Conservation (phyloP, 2,329 filamentous ascomycete genomes). For the Penicillium sp. region DNA sequence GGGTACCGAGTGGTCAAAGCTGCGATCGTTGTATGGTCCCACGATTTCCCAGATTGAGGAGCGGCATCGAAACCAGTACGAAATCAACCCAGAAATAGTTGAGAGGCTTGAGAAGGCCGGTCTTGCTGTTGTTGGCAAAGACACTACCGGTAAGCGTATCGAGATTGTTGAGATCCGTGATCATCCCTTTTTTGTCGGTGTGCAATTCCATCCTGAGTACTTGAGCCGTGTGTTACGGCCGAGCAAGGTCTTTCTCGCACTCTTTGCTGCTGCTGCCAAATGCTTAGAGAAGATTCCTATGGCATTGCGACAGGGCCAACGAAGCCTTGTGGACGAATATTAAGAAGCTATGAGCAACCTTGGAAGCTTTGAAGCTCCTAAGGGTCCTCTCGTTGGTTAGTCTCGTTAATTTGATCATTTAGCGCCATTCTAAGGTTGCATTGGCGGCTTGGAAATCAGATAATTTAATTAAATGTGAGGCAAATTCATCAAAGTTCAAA, state of each 20-base stretch:
- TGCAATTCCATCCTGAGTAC: constrained; percentile 90
- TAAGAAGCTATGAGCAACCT: background rate
- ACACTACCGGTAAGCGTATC: constrained; percentile 74
- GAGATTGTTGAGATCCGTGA: constrained; percentile 79
- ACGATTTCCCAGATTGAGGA: constrained; percentile 58
- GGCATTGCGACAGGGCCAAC: constrained; percentile 17
- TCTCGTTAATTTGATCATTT: background rate
- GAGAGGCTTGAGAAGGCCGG: constrained; percentile 66
- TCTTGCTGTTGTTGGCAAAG: constrained; percentile 74
- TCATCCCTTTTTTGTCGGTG: constrained; percentile 80
- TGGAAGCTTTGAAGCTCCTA: background rate
- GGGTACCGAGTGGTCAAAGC: constrained; percentile 72
- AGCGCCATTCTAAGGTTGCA: too few relatives aligned
- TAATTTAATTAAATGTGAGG: too few relatives aligned
- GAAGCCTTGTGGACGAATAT: constrained; percentile 4
- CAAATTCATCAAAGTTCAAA: too few relatives aligned
- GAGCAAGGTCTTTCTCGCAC: constrained; percentile 75
- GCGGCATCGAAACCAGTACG: constrained; percentile 84
- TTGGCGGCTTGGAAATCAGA: too few relatives aligned
- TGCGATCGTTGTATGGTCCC: constrained; percentile 69
- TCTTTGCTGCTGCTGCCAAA: constrained; percentile 74
- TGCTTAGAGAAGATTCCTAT: constrained; percentile 52
- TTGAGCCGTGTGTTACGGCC: constrained; percentile 71
- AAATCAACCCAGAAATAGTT: constrained; percentile 80
- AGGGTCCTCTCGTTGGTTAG: background rate